These are phyloP conservation scores for Saccharomyces kudriavzevii DNA, from an alignment of 805 yeast genomes.

Conservation along the genomic window DNA sequence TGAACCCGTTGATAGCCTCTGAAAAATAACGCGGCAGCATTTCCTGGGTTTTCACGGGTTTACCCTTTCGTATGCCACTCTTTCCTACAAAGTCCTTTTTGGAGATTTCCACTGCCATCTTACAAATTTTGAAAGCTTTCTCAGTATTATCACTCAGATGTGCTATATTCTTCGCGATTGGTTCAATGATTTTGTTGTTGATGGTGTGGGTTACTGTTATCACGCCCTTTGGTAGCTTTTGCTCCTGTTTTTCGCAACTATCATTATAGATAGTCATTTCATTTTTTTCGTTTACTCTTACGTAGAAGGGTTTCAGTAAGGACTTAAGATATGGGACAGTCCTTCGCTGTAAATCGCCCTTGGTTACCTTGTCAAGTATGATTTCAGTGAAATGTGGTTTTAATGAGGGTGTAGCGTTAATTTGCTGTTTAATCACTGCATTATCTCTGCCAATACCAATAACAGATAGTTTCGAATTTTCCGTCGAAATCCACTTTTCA, in stretches of 20 bases:
- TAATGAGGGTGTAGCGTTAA: neutral
- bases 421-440: neutral
- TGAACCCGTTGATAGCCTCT: neutral
- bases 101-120: neutral
- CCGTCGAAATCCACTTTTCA: slow-evolving; percentile 92
- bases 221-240: neutral
- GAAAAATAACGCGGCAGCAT: neutral
- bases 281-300: neutral
- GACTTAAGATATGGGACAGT: neutral
- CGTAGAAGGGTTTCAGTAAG: neutral
- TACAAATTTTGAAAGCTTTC: neutral
- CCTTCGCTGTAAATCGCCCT: neutral
- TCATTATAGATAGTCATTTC: neutral
- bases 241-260: neutral
- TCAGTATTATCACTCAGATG: neutral
- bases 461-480: slow-evolving; percentile 70
- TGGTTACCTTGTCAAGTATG: neutral
- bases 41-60: neutral
- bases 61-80: neutral
- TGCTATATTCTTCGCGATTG: neutral
- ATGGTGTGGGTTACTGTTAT: slow-evolving; percentile 2
- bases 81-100: neutral
- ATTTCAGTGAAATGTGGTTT: neutral
- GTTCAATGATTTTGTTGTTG: slow-evolving; percentile 7
- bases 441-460: slow-evolving; percentile 63